phyloP scores from a whole-genome alignment of 495 filamentous ascomycete genomes.

The Friedmanniomyces endolithicus region DNA sequence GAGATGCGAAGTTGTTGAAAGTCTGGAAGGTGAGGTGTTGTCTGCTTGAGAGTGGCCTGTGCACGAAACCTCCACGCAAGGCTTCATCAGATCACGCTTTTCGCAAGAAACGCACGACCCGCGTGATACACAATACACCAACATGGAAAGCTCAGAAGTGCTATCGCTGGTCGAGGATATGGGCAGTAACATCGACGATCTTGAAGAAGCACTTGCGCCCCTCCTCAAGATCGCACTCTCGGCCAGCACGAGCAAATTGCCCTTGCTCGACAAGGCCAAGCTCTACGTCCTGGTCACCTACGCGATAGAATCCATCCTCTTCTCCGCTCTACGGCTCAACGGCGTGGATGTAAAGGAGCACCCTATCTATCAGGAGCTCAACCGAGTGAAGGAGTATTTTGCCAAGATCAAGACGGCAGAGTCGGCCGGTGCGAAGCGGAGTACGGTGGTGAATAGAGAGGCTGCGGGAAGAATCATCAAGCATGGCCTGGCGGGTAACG shows the following conservation, averaged over 20 bases:
- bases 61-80: background rate
- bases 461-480: slow-evolving; percentile 73
- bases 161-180: slow-evolving; percentile 48
- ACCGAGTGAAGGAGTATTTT: slow-evolving; percentile 78
- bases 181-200: slow-evolving; percentile 60
- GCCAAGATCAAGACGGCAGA: slow-evolving; percentile 72
- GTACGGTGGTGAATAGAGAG: slow-evolving; percentile 57
- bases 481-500: slow-evolving; percentile 61
- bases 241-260: slow-evolving; percentile 61
- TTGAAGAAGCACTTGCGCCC: slow-evolving; percentile 60
- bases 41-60: background rate
- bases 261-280: slow-evolving; percentile 87
- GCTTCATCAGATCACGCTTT: background rate
- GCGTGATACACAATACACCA: background rate
- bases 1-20: too few species aligned
- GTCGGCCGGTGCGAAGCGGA: slow-evolving; percentile 33
- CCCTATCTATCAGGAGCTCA: slow-evolving; percentile 71
- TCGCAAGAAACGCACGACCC: background rate
- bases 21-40: background rate
- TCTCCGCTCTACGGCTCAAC: slow-evolving; percentile 61
- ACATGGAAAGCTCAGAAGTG: slow-evolving; percentile 22
- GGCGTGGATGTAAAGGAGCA: slow-evolving; percentile 71
- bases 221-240: slow-evolving; percentile 50
- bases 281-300: slow-evolving; percentile 75
- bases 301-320: slow-evolving; percentile 81